Conservation (phyloP, 352 stramenopile species). For the Pythium vanterpoolii region DNA sequence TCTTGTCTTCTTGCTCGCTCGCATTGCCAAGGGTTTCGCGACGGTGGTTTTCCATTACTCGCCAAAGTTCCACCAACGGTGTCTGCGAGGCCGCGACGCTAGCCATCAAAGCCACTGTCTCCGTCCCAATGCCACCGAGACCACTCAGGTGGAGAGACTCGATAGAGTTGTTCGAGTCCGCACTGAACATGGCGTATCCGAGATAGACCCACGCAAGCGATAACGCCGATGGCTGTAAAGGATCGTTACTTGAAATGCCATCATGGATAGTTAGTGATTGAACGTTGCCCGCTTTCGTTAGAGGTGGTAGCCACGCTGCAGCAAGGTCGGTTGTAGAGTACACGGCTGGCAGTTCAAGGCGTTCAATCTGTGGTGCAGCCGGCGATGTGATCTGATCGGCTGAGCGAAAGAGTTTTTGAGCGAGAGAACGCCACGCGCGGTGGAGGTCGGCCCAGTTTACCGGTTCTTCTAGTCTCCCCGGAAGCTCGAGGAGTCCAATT, state of each 20-base stretch:
- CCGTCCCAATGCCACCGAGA: background rate
- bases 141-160: background rate
- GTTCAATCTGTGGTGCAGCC: background rate
- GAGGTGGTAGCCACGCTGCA: background rate
- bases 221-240: too few species aligned
- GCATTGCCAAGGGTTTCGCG: background rate
- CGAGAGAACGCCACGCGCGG: background rate
- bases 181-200: background rate
- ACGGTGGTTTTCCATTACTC: background rate
- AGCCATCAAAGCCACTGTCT: background rate
- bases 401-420: background rate
- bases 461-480: background rate
- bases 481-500: conserved; percentile 6
- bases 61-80: background rate
- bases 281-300: background rate
- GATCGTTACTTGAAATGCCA: background rate
- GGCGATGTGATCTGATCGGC: background rate
- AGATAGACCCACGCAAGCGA: background rate
- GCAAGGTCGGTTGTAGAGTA: background rate
- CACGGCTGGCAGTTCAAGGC: conserved; percentile 7
- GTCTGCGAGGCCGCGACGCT: background rate
- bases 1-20: too few species aligned
- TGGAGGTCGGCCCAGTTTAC: background rate
- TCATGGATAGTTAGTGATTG: background rate
- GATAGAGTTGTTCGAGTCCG: background rate